Evolutionary conservation across 2,329 filamentous ascomycete genomes (phyloP), one percentile per base, ranked within the genome.

Genomic region (Ophiostoma pallidulum): DNA sequence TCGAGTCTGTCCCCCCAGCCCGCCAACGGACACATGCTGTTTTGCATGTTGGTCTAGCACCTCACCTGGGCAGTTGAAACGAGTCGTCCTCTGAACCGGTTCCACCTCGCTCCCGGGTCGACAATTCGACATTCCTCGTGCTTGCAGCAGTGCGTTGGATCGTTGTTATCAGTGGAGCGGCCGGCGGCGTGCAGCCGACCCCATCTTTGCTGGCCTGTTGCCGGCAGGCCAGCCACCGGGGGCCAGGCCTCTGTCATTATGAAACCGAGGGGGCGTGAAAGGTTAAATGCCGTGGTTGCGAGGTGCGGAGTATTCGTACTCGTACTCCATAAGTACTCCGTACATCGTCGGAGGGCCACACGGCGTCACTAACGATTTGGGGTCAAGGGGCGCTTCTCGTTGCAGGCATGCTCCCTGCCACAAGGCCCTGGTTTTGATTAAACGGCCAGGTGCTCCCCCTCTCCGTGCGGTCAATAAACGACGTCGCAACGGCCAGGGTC

Each of bases 331-430:
- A 31, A 26, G n/a, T n/a, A n/a, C n/a, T n/a, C 32, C 24, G 40
- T 37, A 28, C 37, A 18, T 31, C 14, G 26, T 38, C 6, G 32
- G 28, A 41, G 38, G 18, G 29, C 8, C 29, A 24, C 19, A 3
- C 38, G 38, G 18, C 26, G 24, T 28, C 5, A 10, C 24, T 10
- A 28, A 28, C 24, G 10, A 28, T 28, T 10, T 28, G 24, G 24
- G 6, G 6, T 28, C 6, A 10, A 28, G 33, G 38, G 38, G 41
- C 26, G 36, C 37, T 45, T 37, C 41, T 49, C 47, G 36, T 49
- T 41, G 41, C 41, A 49, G 37, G 14, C 12, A 20, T 29, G 37
- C 31, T 49, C 47, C 47, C 37, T 45, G 41, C 36, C 31, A 31
- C 41, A 31, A 13, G 31, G 37, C 47, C 41, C 36, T 45, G 20